phyloP scores from a whole-genome alignment of 73 alveolate genomes.

The Paramecium octaurelia region DNA sequence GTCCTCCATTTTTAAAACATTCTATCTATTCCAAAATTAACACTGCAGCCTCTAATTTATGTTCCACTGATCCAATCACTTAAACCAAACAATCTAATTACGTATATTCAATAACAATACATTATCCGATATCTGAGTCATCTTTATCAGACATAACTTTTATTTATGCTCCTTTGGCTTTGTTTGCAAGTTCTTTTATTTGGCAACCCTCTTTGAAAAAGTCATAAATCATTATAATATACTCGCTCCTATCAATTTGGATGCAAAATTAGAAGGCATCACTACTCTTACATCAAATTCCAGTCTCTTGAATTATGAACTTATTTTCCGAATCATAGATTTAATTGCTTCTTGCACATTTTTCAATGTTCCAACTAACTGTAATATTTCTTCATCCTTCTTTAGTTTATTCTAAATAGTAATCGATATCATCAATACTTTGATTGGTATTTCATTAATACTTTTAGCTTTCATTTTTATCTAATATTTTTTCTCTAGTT shows the following conservation, averaged over 20 bases:
- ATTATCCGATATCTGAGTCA: slow-evolving; percentile 12
- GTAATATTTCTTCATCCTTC: not conserved
- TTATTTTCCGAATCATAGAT: not conserved
- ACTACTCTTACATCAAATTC: not conserved
- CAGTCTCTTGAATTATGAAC: not conserved
- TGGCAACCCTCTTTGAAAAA: slow-evolving; percentile 49
- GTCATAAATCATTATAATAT: not conserved
- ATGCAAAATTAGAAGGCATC: slow-evolving; percentile 15
- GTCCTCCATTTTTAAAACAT: slow-evolving; percentile 56
- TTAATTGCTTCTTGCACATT: slow-evolving; percentile 3
- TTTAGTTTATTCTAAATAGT: not conserved
- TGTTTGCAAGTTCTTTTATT: slow-evolving; percentile 55
- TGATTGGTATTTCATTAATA: not conserved
- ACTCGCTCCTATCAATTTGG: slow-evolving; percentile 43
- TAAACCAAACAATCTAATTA: slow-evolving; percentile 46
- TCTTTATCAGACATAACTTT: slow-evolving; percentile 53
- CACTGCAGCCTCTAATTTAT: slow-evolving; percentile 40
- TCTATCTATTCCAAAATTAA: slow-evolving; percentile 50
- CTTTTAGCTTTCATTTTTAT: not conserved
- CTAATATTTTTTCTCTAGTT: not conserved
- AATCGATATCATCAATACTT: not conserved
- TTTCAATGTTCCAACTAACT: not conserved
- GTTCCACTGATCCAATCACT: not conserved
- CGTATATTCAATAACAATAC: not conserved
- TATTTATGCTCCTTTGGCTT: slow-evolving; percentile 52